A percentile compares a stretch with the other conserved stretches of the same genome.
These are phyloP conservation scores for Cerrena zonata DNA, from an alignment of 1,284 basidiomycete species.

Conservation along the genomic window DNA sequence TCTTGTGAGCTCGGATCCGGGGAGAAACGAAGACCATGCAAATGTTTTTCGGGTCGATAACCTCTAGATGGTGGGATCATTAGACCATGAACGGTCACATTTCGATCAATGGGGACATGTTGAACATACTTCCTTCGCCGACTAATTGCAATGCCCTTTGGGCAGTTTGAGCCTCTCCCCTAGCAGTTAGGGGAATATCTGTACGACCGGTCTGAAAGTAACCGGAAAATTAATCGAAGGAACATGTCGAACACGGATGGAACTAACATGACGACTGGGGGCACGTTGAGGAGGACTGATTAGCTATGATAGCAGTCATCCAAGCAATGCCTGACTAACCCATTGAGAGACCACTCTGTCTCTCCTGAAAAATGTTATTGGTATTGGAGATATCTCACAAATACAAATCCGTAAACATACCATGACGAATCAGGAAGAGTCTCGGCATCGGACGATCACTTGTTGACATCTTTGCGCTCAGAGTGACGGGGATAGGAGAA, in stretches of 20 bases:
- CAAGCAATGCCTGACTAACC: conserved; percentile 37
- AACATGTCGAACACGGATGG: not conserved
- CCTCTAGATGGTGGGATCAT: conserved; percentile 40
- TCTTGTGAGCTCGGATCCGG: conserved; percentile 75
- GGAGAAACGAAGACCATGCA: conserved; percentile 79
- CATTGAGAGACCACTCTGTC: conserved; percentile 91
- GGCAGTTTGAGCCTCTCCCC: conserved; percentile 72
- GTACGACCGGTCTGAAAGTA: conserved; percentile 69
- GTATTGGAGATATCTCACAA: conserved; percentile 11
- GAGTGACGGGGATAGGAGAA: not conserved
- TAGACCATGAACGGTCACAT: not conserved
- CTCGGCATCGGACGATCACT: conserved; percentile 58
- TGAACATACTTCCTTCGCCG: conserved; percentile 66
- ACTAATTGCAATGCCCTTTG: conserved; percentile 63
- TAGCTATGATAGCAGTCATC: not conserved
- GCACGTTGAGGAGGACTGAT: not conserved
- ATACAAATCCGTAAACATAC: conserved; percentile 31
- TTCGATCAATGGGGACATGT: not conserved
- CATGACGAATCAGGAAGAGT: conserved; percentile 73
- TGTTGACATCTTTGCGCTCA: conserved; percentile 7
- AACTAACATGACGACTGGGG: conserved; percentile 66
- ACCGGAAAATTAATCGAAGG: not conserved
- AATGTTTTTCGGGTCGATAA: conserved; percentile 78
- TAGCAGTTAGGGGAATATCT: conserved; percentile 82
- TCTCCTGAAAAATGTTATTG: conserved; percentile 51